A percentile compares a stretch with the other conserved stretches of the same genome.
Conservation (phyloP, 2,329 filamentous ascomycete species). For the Aspergillus spinulosporus region DNA sequence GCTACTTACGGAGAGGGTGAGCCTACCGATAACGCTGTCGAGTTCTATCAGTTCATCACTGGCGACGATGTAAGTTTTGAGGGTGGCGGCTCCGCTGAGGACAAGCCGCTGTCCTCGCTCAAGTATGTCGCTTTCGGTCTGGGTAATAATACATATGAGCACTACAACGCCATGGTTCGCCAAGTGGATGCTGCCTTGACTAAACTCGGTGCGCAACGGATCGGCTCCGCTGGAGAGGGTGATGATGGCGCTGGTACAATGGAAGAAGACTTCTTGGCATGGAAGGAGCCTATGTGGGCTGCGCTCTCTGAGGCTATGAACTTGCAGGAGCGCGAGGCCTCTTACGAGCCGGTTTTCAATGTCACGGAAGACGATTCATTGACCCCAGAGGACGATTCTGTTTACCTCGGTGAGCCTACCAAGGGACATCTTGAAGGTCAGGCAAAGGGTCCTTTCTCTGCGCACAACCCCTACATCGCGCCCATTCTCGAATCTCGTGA, state of each 20-base stretch:
- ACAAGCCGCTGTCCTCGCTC: conserved; percentile 75
- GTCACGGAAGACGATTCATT: conserved; percentile 75
- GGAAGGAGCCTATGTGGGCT: conserved; percentile 99
- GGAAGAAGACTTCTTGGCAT: conserved; percentile 98
- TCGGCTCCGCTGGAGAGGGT: conserved; percentile 88
- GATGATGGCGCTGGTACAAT: conserved; percentile 98
- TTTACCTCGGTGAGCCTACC: conserved; percentile 95
- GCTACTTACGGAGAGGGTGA: conserved; percentile 98
- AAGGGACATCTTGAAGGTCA: conserved; percentile 87
- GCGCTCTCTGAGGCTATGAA: conserved; percentile 79
- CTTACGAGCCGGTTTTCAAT: conserved; percentile 90
- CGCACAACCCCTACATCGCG: conserved; percentile 95
- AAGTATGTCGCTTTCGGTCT: conserved; percentile 95
- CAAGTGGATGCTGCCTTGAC: conserved; percentile 79
- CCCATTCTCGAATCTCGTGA: conserved; percentile 89
- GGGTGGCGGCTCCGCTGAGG: conserved; percentile 60
- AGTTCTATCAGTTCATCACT: conserved; percentile 96
- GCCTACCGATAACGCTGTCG: conserved; percentile 96
- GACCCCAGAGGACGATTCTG: conserved; percentile 71
- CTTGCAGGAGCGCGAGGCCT: conserved; percentile 89
- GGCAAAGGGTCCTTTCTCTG: conserved; percentile 86
- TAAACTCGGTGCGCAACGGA: conserved; percentile 78
- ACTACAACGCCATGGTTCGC: conserved; percentile 98
- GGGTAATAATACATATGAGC: conserved; percentile 98
- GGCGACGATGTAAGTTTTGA: conserved; percentile 80